These are phyloP conservation scores for Colletotrichum tamarilloi DNA, from an alignment of 2,329 filamentous ascomycete genomes.

Conservation along the genomic window DNA sequence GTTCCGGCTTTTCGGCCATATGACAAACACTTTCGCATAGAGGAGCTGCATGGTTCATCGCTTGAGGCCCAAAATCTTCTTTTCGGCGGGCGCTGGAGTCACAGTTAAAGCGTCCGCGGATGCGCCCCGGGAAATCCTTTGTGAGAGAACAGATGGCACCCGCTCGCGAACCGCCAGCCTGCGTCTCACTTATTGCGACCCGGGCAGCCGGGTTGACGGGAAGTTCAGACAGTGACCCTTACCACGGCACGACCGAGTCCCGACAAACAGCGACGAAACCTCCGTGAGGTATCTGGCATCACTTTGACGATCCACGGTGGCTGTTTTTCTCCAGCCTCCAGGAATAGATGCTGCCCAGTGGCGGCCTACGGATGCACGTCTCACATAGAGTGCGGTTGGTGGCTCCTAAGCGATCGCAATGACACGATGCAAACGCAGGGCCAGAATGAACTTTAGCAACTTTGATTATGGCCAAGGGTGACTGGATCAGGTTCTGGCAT, in stretches of 20 bases:
- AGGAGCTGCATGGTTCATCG: not conserved
- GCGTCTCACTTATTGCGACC: not conserved
- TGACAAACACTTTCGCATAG: not conserved
- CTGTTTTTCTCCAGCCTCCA: constrained; percentile 9
- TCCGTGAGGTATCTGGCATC: constrained; percentile 11
- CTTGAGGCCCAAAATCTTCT: not conserved
- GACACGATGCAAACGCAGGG: not conserved
- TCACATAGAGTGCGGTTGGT: constrained; percentile 90
- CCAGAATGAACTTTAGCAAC: not conserved
- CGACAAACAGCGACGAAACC: constrained; percentile 23
- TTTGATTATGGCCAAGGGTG: constrained; percentile 10
- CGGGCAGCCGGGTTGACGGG: not conserved
- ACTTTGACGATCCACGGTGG: not conserved
- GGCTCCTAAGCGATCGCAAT: constrained; percentile 52
- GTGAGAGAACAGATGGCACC: constrained; percentile 5
- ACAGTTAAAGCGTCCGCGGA: constrained; percentile 10
- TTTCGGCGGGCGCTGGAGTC: not conserved
- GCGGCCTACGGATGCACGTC: constrained; percentile 18
- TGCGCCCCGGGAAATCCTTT: constrained; percentile 1
- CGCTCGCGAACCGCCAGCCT: constrained; percentile 2
- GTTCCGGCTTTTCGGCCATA: not conserved
- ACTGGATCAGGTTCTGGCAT: not conserved
- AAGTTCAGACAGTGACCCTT: not conserved
- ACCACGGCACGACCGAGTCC: constrained; percentile 12
- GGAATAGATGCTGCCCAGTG: constrained; percentile 19